A percentile compares a stretch with the other conserved stretches of the same genome.
Conservation (phyloP, 805 yeast genomes). For the Myxozyma vanderwaltii region DNA sequence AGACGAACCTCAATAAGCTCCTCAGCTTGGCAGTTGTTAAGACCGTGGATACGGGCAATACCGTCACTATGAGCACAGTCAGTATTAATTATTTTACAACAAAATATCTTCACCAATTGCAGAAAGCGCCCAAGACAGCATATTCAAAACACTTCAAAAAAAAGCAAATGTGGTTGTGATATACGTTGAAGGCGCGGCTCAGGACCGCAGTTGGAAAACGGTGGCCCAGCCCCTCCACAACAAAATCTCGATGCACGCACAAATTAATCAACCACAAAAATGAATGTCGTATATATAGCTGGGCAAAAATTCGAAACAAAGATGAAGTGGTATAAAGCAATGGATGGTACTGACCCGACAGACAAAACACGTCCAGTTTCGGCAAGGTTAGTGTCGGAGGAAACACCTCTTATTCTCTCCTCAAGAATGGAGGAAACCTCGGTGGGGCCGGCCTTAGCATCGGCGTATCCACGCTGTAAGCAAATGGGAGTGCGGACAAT, state of each 20-base stretch:
- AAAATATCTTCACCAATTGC: too few species aligned
- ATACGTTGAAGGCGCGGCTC: too few species aligned
- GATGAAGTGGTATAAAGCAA: background rate
- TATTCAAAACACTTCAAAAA: too few species aligned
- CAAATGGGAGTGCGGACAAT: constrained; percentile 22
- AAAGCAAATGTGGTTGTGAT: too few species aligned
- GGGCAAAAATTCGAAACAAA: background rate
- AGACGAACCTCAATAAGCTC: constrained; percentile 77
- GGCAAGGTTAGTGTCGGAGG: constrained; percentile 95
- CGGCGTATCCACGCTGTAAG: constrained; percentile 81
- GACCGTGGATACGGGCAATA: constrained; percentile 99
- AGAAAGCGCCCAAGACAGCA: too few species aligned
- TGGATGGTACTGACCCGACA: constrained; percentile 72
- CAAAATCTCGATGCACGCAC: too few species aligned
- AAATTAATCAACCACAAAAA: background rate
- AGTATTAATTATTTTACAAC: too few species aligned
- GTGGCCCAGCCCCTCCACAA: too few species aligned
- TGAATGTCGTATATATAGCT: background rate
- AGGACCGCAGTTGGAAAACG: too few species aligned
- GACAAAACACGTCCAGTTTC: constrained; percentile 99
- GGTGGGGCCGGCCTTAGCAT: constrained; percentile 96
- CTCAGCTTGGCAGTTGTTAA: constrained; percentile 99
- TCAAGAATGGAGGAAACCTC: constrained; percentile 99
- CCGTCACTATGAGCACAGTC: constrained; percentile 76
- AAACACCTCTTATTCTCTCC: constrained; percentile 98